phyloP scores from a whole-genome alignment of 2,329 filamentous ascomycete genomes.

The Fusarium sp. region DNA sequence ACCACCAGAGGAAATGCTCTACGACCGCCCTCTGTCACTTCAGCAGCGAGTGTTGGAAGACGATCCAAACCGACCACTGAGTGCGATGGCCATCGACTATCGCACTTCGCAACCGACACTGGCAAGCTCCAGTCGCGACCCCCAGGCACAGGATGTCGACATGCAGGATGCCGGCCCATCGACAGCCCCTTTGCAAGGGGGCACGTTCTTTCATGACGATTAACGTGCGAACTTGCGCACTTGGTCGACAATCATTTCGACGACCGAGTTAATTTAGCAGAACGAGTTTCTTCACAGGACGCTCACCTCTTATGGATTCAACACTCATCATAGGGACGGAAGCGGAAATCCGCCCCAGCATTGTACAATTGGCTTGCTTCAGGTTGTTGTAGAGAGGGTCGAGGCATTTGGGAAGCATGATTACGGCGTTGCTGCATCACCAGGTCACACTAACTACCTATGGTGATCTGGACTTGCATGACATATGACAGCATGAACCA shows the following conservation, averaged over 20 bases:
- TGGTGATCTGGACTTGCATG: conserved; percentile 43
- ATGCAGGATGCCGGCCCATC: conserved; percentile 66
- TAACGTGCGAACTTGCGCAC: conserved; percentile 32
- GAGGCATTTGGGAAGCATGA: conserved; percentile 48
- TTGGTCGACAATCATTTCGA: conserved; percentile 10
- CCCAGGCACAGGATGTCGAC: conserved; percentile 57
- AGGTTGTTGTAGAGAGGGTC: conserved; percentile 46
- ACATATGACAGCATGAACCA: conserved; percentile 42
- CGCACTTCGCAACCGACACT: conserved; percentile 46
- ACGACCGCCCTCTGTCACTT: conserved; percentile 61
- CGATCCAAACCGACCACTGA: conserved; percentile 58
- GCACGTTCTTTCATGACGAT: conserved; percentile 61
- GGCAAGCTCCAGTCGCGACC: conserved; percentile 47
- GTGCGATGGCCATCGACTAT: conserved; percentile 58
- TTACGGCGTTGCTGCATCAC: conserved; percentile 49
- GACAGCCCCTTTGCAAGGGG: conserved; percentile 59
- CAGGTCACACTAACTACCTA: conserved; percentile 39
- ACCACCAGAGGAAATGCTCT: conserved; percentile 74
- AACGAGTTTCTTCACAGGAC: conserved; percentile 11
- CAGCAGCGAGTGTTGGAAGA: conserved; percentile 58
- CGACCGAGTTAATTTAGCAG: conserved; percentile 27
- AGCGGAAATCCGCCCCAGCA: conserved; percentile 41
- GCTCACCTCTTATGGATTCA: conserved; percentile 30
- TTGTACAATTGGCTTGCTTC: conserved; percentile 45
- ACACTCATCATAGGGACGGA: conserved; percentile 37